Conservation (phyloP, 164 flowering plant genomes). For the Piper longum region DNA sequence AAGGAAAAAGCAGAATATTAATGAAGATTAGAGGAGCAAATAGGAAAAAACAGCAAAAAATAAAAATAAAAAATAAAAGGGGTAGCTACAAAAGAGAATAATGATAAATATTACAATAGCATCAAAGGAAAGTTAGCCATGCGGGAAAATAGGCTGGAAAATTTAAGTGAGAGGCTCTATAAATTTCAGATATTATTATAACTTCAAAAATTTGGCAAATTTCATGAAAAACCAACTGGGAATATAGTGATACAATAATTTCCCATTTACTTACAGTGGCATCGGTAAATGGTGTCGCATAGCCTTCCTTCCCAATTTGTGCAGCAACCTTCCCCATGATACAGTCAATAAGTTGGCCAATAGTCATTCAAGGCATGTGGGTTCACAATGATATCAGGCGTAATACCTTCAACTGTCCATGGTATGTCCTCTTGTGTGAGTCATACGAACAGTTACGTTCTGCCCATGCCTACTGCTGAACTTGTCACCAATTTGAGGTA, state of each 20-base stretch:
- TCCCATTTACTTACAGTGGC: conserved; percentile 53
- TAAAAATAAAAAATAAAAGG: too few species aligned
- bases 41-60: background rate
- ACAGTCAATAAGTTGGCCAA: conserved; percentile 96
- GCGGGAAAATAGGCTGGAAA: too few species aligned
- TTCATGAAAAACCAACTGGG: too few species aligned
- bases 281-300: conserved; percentile 94
- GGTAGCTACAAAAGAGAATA: background rate
- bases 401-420: conserved; percentile 88
- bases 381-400: conserved; percentile 82
- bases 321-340: conserved; percentile 99
- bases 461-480: conserved; percentile 96
- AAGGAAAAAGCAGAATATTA: too few species aligned
- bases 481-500: conserved; percentile 96
- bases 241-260: background rate
- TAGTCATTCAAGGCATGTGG: conserved; percentile 99
- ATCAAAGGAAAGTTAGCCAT: background rate
- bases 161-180: too few species aligned
- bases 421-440: conserved; percentile 97
- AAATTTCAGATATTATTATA: too few species aligned
- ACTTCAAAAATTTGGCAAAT: too few species aligned
- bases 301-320: conserved; percentile 95
- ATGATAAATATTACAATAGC: background rate
- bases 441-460: conserved; percentile 96
- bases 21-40: background rate